These are phyloP conservation scores for Acacia concinna DNA, from an alignment of 331 rosid species.

Conservation along the genomic window DNA sequence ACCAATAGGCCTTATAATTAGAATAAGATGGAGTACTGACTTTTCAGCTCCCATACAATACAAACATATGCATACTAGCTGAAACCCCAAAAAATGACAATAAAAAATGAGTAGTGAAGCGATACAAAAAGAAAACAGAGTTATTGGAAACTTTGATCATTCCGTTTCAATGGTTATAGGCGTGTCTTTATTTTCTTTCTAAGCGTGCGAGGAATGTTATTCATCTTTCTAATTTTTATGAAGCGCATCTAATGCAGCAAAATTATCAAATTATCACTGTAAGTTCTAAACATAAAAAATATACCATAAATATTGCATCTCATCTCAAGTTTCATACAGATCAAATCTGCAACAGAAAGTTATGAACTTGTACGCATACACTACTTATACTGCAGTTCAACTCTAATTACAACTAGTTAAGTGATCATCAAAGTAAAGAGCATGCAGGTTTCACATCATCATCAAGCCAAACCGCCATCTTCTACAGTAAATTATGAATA, in stretches of 20 bases:
- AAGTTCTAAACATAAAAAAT: no score
- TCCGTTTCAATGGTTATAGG: not conserved
- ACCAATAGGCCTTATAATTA: no score
- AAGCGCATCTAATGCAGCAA: not conserved
- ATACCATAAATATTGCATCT: not conserved
- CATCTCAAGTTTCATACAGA: not conserved
- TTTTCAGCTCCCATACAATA: no score
- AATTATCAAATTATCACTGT: not conserved
- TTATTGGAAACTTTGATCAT: no score
- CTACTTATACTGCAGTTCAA: not conserved
- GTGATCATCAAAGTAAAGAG: not conserved
- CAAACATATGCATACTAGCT: no score
- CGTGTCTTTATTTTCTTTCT: not conserved
- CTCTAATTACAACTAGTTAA: not conserved
- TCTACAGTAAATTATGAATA: not conserved
- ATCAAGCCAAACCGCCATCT: not conserved
- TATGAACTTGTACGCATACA: not conserved
- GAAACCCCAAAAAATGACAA: no score
- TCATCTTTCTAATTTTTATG: not conserved
- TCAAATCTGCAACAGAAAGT: not conserved
- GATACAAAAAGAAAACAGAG: not conserved
- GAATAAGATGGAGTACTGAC: no score
- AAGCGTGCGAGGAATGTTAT: not conserved
- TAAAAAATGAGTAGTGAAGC: no score
- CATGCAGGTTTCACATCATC: not conserved